phyloP scores from a whole-genome alignment of 768 basidiomycete genomes.

The Mycena rosella region DNA sequence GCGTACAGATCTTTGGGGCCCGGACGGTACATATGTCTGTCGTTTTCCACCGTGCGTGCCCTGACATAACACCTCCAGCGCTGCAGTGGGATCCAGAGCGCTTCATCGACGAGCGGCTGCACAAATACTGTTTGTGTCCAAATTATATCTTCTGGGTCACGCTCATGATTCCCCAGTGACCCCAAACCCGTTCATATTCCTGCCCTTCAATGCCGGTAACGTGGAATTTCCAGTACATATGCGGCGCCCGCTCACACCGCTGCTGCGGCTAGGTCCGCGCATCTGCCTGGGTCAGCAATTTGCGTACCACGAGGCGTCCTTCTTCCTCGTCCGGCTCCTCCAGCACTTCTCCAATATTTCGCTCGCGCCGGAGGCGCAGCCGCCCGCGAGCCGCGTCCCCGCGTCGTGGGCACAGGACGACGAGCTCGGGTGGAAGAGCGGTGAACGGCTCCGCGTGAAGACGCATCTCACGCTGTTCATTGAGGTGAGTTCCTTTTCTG shows the following conservation, averaged over 20 bases:
- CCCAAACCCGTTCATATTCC: background rate
- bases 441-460: constrained; percentile 59
- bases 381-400: constrained; percentile 24
- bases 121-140: background rate
- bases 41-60: too few relatives aligned
- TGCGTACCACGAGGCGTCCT: constrained; percentile 75
- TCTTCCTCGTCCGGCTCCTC: constrained; percentile 69
- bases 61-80: too few relatives aligned
- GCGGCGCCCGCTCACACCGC: too few relatives aligned
- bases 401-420: constrained; percentile 49
- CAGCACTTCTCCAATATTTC: constrained; percentile 63
- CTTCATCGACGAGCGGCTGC: too few relatives aligned
- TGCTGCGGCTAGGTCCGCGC: background rate
- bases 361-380: constrained; percentile 60
- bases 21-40: background rate
- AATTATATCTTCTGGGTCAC: too few relatives aligned
- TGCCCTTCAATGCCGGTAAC: background rate
- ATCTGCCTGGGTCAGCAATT: constrained; percentile 65
- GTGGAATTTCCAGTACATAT: too few relatives aligned
- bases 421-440: constrained; percentile 51
- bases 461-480: constrained; percentile 67
- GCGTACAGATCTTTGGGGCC: background rate
- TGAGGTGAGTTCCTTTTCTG: constrained; percentile 47
- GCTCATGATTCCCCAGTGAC: background rate
- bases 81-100: background rate